Evolutionary conservation across 805 yeast species (phyloP).

Genomic region (Saccharomyces jurei): DNA sequence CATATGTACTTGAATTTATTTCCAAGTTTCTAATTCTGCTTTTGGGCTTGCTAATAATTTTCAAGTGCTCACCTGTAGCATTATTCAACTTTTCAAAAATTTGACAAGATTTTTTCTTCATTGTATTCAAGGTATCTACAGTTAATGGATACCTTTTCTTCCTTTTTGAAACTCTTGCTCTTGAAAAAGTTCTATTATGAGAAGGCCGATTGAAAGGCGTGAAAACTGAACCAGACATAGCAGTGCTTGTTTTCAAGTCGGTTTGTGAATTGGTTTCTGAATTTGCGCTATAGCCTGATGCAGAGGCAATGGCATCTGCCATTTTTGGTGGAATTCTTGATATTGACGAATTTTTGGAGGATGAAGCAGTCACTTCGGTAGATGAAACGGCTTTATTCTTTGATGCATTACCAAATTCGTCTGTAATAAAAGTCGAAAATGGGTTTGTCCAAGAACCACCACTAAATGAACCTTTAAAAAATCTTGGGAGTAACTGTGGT

Average conservation of each 20-base stretch:
- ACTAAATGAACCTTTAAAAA: slow-evolving; percentile 54
- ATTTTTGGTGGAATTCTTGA: slow-evolving; percentile 16
- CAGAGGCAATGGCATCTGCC: slow-evolving; percentile 18
- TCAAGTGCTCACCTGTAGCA: slow-evolving; percentile 6
- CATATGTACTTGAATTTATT: slow-evolving; percentile 19
- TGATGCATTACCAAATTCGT: slow-evolving; percentile 4
- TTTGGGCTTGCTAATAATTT: slow-evolving; percentile 9
- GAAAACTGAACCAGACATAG: neutral
- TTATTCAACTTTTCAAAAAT: slow-evolving; percentile 17
- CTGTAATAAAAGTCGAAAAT: slow-evolving; percentile 33
- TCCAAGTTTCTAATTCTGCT: slow-evolving; percentile 13
- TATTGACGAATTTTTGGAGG: slow-evolving; percentile 1
- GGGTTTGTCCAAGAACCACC: slow-evolving; percentile 80
- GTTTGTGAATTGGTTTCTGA: neutral
- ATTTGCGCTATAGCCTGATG: slow-evolving; percentile 12
- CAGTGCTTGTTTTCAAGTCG: neutral
- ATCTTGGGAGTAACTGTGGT: slow-evolving; percentile 67
- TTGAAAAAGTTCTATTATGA: slow-evolving; percentile 13
- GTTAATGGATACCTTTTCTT: slow-evolving; percentile 20
- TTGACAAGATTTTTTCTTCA: slow-evolving; percentile 17
- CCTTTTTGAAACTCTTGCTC: slow-evolving; percentile 14
- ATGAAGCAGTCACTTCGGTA: neutral
- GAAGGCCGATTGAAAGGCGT: slow-evolving; percentile 9
- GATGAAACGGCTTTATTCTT: neutral
- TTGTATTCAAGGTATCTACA: slow-evolving; percentile 19